Conservation (phyloP, 2,329 filamentous ascomycete species). For the Knufia petricola region DNA sequence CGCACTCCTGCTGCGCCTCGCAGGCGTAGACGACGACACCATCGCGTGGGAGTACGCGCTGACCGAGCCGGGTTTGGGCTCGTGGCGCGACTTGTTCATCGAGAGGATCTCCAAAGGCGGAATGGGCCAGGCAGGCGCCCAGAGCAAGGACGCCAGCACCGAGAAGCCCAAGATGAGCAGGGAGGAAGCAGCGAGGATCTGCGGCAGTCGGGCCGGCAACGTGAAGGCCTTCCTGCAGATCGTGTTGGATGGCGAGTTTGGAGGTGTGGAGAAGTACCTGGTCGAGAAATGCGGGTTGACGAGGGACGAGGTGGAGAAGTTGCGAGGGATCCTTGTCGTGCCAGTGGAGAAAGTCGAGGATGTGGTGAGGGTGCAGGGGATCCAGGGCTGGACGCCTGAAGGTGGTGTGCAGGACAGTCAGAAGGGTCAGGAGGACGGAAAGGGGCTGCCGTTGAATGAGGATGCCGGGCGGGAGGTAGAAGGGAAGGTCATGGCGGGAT, state of each 20-base stretch:
- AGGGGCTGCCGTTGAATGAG: neutral
- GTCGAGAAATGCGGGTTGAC: conserved; percentile 18
- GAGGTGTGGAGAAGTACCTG: conserved; percentile 20
- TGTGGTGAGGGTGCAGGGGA: conserved; percentile 10
- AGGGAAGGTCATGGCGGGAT: conserved; percentile 3
- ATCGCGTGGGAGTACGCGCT: conserved; percentile 62
- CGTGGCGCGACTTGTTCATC: conserved; percentile 21
- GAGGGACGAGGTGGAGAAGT: conserved; percentile 15
- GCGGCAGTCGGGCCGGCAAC: conserved; percentile 19
- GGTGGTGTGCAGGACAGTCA: conserved; percentile 15
- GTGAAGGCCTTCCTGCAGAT: conserved; percentile 19
- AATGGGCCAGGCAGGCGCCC: conserved; percentile 12
- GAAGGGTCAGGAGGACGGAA: neutral
- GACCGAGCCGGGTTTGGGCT: conserved; percentile 51
- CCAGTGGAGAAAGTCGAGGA: conserved; percentile 11
- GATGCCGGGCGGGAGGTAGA: neutral
- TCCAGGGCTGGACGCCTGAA: conserved; percentile 19
- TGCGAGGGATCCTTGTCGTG: conserved; percentile 16
- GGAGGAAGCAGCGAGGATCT: conserved; percentile 21
- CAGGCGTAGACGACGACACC: conserved; percentile 48
- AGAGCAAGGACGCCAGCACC: neutral
- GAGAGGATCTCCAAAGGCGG: conserved; percentile 17
- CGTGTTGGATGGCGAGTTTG: conserved; percentile 21
- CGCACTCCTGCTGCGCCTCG: conserved; percentile 55
- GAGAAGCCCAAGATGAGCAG: conserved; percentile 12